Evolutionary conservation across 2,329 filamentous ascomycete species (phyloP), one percentile per base, ranked within the genome.

Genomic region (Colletotrichum sp.): DNA sequence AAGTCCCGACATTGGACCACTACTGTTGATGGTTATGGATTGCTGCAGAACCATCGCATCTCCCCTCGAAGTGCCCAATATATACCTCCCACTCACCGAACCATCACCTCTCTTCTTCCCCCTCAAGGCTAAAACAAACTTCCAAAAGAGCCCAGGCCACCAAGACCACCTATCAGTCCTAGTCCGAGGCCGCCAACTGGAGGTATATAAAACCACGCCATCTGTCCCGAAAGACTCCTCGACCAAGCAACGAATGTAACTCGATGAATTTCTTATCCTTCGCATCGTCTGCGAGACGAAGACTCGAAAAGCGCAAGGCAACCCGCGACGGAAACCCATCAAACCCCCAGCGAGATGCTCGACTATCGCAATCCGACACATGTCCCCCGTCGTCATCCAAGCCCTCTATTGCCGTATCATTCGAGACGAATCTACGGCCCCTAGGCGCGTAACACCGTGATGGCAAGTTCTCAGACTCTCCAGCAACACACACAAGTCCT

Each of bases 401-500:
- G 8, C 39, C 3, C 39, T 12, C 8, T 11, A 5, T 44, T 3
- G 1, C 19, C 39, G 0, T 11, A 3, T 11, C 6, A 44, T 44
- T 44, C 39, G 39, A 9, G 2, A 9, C 16, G 39, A 11, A 44
- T 44, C 3, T 8, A 3, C 39, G 9, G 2, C 5, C 8, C 0
- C 39, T 11, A 0, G 8, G 9, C 19, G 0, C 19, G 1, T 9
- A 3, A n/a, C 39, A 44, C 39, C 39, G 3, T 3, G 39, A 11
- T 44, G 16, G 5, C 36, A 0, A 19, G 36, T 34, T 34, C 32
- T 34, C 32, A 34, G 2, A 34, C 32, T 34, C 32, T 34, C 12
- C 32, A 34, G 3, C 32, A 34, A 34, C 32, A 2, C 32, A 34
- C 32, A 15, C 6, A 15, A 34, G 32, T 34, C 32, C 15, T 36